Evolutionary conservation across 495 filamentous ascomycete genomes (phyloP).

Genomic region (Penicillium waksmanii): DNA sequence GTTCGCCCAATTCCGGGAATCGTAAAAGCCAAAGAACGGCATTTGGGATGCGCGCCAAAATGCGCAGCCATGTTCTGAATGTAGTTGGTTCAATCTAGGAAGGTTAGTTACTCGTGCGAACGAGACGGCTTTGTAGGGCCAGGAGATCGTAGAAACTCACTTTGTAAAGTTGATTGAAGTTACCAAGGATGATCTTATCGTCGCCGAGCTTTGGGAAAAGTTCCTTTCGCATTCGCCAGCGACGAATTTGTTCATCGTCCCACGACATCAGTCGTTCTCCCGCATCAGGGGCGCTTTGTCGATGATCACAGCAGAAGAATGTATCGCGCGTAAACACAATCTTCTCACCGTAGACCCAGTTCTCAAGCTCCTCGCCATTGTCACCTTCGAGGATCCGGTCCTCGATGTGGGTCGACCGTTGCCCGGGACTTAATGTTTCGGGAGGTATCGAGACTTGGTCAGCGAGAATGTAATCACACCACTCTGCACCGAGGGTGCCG

Average conservation of each 20-base stretch:
- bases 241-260: conserved; percentile 80
- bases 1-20: conserved; percentile 93
- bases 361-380: conserved; percentile 60
- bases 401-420: conserved; percentile 71
- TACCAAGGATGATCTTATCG: conserved; percentile 89
- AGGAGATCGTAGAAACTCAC: conserved; percentile 48
- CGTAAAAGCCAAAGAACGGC: conserved; percentile 94
- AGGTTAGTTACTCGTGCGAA: conserved; percentile 1
- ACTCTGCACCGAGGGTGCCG: conserved; percentile 93
- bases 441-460: conserved; percentile 85
- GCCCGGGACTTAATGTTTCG: conserved; percentile 76
- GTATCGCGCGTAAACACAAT: conserved; percentile 93
- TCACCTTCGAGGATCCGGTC: conserved; percentile 73
- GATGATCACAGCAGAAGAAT: conserved; percentile 98
- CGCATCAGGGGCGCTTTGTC: conserved; percentile 84
- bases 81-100: conserved; percentile 93
- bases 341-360: conserved; percentile 97
- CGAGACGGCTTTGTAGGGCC: too few relatives aligned
- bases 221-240: conserved; percentile 95
- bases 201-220: conserved; percentile 85
- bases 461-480: conserved; percentile 97
- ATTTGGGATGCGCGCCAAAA: conserved; percentile 83
- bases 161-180: conserved; percentile 99
- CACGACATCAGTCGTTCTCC: conserved; percentile 67
- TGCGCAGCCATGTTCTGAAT: conserved; percentile 95